Base-by-base conservation (phyloP, 1,139 yeast genomes). In the Saccharomyces uvarum region DNA sequence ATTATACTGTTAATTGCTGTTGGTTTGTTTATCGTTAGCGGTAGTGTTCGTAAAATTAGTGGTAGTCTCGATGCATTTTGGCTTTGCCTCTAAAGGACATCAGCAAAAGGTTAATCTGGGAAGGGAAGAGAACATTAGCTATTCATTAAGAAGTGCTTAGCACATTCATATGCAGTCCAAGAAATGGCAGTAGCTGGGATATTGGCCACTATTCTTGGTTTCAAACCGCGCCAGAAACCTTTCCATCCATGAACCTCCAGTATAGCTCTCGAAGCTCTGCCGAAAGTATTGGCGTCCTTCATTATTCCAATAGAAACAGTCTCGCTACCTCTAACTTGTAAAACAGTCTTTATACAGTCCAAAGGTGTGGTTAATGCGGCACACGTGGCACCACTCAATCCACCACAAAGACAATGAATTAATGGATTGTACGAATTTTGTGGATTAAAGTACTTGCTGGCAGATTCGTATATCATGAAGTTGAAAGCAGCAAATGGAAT, bases 141-240 rank as follows among this genome's bases (percentile, higher is more conserved):
- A 21, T 49, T 52, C 31, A 48, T 33, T 38, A 19, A 56, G 54
- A 68, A 66, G 54, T 69, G 71, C 56, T 93, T 93, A 48, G 97
- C 98, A 95, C 91, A 88, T 70, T 93, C 99, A 71, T 95, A 93
- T 24, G 97, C 91, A 1, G 98, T 93, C 99, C 99, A 93, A 60
- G 96, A 85, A 58, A 93, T 91, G 33, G 99, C 99, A 11, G 99
- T 91, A 51, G 96, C 86, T 21, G 99, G 99, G 70, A 93, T 91
- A 70, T 91, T 90, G 60, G 95, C 88, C 44, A 93, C 84, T 54
- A 95, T 84, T 71, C 99, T 82, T 51, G 99, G 98, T 67, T 85
- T 84, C 67, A 91, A 76, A 28, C 99, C 99, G 65, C 96, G 78
- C 66, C 79, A 70, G 70, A 93, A 91, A 0, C 96, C 95, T 41